phyloP scores from a whole-genome alignment of 305 asterid genomes.

The Fraxinus floribunda region DNA sequence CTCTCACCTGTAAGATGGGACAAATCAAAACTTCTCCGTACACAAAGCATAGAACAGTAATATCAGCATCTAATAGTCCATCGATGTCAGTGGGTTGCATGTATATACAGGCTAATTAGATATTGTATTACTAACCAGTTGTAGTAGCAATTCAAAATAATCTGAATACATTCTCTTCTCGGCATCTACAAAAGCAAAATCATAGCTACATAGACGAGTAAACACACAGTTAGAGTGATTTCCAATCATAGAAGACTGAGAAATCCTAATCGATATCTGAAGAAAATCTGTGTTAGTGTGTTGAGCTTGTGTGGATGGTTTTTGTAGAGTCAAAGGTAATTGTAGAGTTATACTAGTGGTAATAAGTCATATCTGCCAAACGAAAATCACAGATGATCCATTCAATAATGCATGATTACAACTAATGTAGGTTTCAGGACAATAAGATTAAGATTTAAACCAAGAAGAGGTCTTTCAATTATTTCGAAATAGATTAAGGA shows the following conservation, averaged over 20 bases:
- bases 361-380: neutral
- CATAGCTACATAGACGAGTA: slow-evolving; percentile 54
- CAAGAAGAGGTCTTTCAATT: neutral
- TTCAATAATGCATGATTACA: neutral
- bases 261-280: neutral
- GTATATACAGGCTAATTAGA: slow-evolving; percentile 6
- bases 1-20: slow-evolving; percentile 56
- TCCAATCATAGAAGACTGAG: neutral
- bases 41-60: neutral
- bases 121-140: slow-evolving; percentile 56
- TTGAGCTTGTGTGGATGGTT: neutral
- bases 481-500: neutral
- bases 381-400: neutral
- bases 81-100: neutral
- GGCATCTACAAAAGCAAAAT: slow-evolving; percentile 91
- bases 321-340: neutral
- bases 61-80: neutral
- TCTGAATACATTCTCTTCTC: slow-evolving; percentile 89
- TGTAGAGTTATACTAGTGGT: neutral
- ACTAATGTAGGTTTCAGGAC: neutral
- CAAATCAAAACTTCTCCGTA: slow-evolving; percentile 8
- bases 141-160: slow-evolving; percentile 80
- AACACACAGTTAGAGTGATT: slow-evolving; percentile 15
- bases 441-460: neutral
- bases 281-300: neutral